Conservation (phyloP, 164 flowering plant species). For the Chimonanthus praecox region DNA sequence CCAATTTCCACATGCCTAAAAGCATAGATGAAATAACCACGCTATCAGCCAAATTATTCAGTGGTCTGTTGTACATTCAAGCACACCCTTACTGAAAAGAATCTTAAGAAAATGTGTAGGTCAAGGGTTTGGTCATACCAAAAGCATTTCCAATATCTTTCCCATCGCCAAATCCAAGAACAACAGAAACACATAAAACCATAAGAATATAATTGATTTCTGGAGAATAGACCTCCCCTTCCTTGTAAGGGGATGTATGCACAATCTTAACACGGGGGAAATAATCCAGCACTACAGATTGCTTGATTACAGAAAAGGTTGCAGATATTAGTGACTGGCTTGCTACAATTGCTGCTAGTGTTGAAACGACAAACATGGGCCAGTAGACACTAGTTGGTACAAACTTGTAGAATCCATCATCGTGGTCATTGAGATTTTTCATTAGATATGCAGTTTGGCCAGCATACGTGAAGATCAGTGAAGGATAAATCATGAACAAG, state of each 20-base stretch:
- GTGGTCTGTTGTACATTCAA: neutral
- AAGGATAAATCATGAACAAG: conserved; percentile 71
- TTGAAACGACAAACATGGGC: conserved; percentile 69
- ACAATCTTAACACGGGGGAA: conserved; percentile 84
- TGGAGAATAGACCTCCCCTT: conserved; percentile 87
- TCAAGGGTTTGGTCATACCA: conserved; percentile 38
- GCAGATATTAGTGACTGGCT: conserved; percentile 89
- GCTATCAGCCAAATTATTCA: neutral
- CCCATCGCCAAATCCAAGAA: conserved; percentile 74
- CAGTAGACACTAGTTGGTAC: conserved; percentile 61
- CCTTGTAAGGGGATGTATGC: conserved; percentile 66
- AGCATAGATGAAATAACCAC: neutral
- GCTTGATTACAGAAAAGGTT: conserved; percentile 86
- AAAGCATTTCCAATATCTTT: conserved; percentile 84
- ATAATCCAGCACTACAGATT: conserved; percentile 73
- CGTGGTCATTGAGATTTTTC: conserved; percentile 56
- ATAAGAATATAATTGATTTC: conserved; percentile 83
- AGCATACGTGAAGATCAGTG: conserved; percentile 72
- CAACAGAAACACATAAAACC: conserved; percentile 69
- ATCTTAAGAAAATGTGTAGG: neutral
- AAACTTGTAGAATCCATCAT: conserved; percentile 81
- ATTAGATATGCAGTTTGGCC: conserved; percentile 91
- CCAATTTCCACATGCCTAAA: neutral
- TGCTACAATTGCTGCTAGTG: conserved; percentile 76
- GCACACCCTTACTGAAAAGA: neutral